Evolutionary conservation across 495 filamentous ascomycete species (phyloP).

Genomic region (Penicillium roqueforti): DNA sequence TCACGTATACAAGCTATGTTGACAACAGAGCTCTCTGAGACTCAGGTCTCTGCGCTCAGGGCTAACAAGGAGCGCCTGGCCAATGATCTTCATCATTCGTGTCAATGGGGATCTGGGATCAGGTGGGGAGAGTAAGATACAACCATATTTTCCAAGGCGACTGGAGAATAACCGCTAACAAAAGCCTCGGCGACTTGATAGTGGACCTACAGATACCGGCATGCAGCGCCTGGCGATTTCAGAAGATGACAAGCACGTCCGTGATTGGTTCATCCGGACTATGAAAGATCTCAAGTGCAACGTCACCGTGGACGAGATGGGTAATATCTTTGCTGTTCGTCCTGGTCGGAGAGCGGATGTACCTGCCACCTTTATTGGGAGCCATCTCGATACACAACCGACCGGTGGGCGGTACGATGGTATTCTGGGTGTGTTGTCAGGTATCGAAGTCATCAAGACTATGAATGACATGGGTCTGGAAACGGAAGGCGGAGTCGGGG

Average conservation of each 20-base stretch:
- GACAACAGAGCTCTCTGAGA: conserved; percentile 38
- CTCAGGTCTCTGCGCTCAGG: conserved; percentile 43
- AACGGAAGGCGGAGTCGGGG: conserved; percentile 66
- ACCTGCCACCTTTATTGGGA: conserved; percentile 65
- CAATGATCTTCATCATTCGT: conserved; percentile 59
- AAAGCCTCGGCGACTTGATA: conserved; percentile 17
- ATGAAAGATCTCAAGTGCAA: conserved; percentile 60
- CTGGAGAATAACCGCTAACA: conserved; percentile 4
- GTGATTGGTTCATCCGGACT: conserved; percentile 72
- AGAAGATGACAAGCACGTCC: conserved; percentile 64
- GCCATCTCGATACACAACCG: conserved; percentile 76
- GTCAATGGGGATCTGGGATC: conserved; percentile 62
- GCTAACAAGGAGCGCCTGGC: conserved; percentile 58
- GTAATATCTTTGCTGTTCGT: conserved; percentile 72
- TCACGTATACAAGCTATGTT: conserved; percentile 33
- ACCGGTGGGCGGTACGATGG: conserved; percentile 71
- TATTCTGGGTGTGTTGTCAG: conserved; percentile 68
- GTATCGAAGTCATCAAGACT: conserved; percentile 64
- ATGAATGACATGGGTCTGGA: conserved; percentile 66
- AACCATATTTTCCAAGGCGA: background rate
- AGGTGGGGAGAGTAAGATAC: conserved; percentile 59
- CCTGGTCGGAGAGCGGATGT: conserved; percentile 52
- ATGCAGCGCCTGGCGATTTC: conserved; percentile 66
- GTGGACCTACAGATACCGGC: conserved; percentile 56
- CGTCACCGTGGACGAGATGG: conserved; percentile 60